Evolutionary conservation across 495 filamentous ascomycete species (phyloP).

Genomic region (Bombardia bombarda): DNA sequence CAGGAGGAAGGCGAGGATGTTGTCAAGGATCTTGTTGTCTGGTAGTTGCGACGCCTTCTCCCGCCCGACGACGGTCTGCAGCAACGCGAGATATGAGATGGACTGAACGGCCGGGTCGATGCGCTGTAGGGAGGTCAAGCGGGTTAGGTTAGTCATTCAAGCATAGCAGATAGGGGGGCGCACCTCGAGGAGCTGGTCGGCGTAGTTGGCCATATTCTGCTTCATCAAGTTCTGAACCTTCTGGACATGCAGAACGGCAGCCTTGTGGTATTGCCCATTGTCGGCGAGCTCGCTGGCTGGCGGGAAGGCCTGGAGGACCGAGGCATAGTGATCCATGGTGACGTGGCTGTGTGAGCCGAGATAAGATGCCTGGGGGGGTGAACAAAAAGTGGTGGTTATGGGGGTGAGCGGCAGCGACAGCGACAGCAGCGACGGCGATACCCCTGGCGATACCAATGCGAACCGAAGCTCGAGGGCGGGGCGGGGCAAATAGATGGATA

Average conservation of each 20-base stretch:
- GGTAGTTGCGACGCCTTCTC: conserved; percentile 9
- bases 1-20: conserved; percentile 31
- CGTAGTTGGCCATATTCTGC: conserved; percentile 14
- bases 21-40: conserved; percentile 21
- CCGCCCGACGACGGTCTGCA: conserved; percentile 21
- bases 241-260: conserved; percentile 19
- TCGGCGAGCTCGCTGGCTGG: conserved; percentile 12
- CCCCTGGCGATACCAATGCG: too few relatives aligned
- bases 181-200: conserved; percentile 27
- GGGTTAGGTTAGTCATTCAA: not conserved
- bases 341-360: too few relatives aligned
- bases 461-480: too few relatives aligned
- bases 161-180: not conserved
- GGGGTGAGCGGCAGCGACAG: too few relatives aligned
- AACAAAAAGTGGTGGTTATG: not conserved
- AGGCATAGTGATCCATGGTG: conserved; percentile 30
- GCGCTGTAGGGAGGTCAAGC: conserved; percentile 16
- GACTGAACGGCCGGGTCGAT: conserved; percentile 33
- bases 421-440: too few relatives aligned
- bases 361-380: too few relatives aligned
- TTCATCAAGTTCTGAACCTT: conserved; percentile 25
- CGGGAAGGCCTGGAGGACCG: conserved; percentile 33
- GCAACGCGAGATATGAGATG: conserved; percentile 35
- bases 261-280: conserved; percentile 21
- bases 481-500: too few relatives aligned